phyloP scores from a whole-genome alignment of 225 moss, liverwort and hornwort genomes.

The Bryoerythrophyllum caledonicum region DNA sequence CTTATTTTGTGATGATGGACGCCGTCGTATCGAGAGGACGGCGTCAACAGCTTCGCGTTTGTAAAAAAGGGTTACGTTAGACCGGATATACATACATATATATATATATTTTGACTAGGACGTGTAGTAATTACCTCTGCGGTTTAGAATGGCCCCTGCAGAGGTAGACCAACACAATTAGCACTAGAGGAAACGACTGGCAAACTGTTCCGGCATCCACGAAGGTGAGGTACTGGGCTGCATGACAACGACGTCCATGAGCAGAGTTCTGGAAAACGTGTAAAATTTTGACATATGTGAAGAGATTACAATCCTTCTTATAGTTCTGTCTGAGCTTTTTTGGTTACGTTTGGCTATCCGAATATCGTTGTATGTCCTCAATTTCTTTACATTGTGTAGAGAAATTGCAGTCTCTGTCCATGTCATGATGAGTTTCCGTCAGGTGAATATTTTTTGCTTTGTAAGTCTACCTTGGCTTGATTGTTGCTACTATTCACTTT shows the following conservation, averaged over 20 bases:
- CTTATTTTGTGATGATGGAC: slow-evolving; percentile 27
- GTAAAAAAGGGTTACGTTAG: slow-evolving; percentile 27
- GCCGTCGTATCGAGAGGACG: neutral
- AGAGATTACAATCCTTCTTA: too few species aligned
- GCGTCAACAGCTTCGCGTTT: slow-evolving; percentile 12
- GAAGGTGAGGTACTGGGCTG: slow-evolving; percentile 20
- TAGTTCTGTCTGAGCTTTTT: too few species aligned
- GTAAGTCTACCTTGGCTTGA: too few species aligned
- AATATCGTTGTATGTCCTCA: too few species aligned
- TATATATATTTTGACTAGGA: neutral
- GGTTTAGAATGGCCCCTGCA: slow-evolving; percentile 25
- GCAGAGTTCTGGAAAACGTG: slow-evolving; percentile 17
- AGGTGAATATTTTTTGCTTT: too few species aligned
- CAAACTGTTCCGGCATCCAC: slow-evolving; percentile 13
- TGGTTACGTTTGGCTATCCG: too few species aligned
- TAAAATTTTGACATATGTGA: slow-evolving; percentile 5
- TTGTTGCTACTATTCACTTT: too few species aligned
- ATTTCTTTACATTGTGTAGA: too few species aligned
- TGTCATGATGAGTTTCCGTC: too few species aligned
- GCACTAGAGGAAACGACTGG: slow-evolving; percentile 3
- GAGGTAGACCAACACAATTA: neutral
- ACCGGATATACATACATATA: neutral
- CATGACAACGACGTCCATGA: slow-evolving; percentile 34
- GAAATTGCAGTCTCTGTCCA: too few species aligned
- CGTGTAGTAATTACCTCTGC: slow-evolving; percentile 4